Evolutionary conservation across 805 yeast species (phyloP).

Genomic region (Schizosaccharomyces pombe): DNA sequence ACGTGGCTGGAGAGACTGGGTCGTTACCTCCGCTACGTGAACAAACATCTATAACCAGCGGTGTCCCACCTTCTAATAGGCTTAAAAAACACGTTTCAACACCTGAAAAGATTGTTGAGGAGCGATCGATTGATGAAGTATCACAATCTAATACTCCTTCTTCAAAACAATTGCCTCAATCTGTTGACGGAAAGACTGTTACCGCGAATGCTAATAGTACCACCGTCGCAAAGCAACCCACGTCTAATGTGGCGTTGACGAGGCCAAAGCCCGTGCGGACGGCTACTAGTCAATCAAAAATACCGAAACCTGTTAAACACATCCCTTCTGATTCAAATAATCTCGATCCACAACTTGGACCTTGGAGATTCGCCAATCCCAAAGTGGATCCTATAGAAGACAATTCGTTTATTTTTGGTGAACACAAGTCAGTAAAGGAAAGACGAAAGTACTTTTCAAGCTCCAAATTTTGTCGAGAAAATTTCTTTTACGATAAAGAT

Average conservation of each 20-base stretch:
- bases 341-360: constrained; percentile 1
- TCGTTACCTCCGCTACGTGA: not conserved
- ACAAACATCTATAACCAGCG: no score
- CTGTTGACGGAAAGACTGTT: not conserved
- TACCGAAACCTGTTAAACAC: not conserved
- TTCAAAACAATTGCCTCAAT: no score
- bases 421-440: constrained; percentile 3
- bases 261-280: not conserved
- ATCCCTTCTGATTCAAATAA: not conserved
- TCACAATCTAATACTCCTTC: no score
- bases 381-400: constrained; percentile 5
- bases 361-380: constrained; percentile 3
- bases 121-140: no score
- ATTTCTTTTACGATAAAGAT: not conserved
- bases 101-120: no score
- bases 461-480: not conserved
- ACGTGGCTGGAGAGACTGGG: not conserved
- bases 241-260: no score
- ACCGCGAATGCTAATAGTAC: no score
- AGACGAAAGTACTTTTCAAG: constrained; percentile 5
- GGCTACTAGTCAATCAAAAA: not conserved
- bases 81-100: no score
- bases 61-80: no score
- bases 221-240: no score
- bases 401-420: constrained; percentile 1